Percentiles rank a stretch among this genome's conserved stretches.
Conservation (phyloP, 306 rosid species). For the Castanospermum australe region DNA sequence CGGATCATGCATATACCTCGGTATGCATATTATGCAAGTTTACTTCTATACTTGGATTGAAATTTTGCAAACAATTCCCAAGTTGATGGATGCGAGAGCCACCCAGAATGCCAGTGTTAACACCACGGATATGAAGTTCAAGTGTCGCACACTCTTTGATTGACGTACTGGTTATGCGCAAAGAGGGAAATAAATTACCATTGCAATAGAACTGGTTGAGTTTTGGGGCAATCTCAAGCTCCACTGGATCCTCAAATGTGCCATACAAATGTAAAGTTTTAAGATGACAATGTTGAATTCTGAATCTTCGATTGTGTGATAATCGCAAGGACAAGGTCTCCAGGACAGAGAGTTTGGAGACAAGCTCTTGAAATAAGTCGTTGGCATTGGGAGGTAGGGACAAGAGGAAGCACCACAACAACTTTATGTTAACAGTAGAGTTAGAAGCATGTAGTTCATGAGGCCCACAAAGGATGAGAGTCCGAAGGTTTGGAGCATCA, state of each 20-base stretch:
- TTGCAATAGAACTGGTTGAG: neutral
- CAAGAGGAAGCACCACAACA: neutral
- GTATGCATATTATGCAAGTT: neutral
- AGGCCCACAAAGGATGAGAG: neutral
- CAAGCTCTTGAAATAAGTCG: neutral
- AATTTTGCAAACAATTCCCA: neutral
- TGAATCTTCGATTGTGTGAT: neutral
- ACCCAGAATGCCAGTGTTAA: neutral
- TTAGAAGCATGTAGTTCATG: neutral
- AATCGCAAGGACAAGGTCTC: neutral
- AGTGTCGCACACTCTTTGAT: neutral
- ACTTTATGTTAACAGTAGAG: neutral
- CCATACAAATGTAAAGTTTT: neutral
- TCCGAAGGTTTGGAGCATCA: neutral
- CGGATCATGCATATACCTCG: neutral
- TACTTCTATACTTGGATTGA: neutral
- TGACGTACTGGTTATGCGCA: neutral
- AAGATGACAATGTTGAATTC: neutral
- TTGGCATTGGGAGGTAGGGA: neutral
- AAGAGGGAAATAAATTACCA: neutral
- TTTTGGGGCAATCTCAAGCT: neutral
- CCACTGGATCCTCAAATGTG: neutral
- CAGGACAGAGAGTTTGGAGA: neutral
- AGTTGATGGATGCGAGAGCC: neutral
- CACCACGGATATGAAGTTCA: neutral